Evolutionary conservation across 768 basidiomycete genomes (phyloP).

Genomic region (Suillus weaverae): DNA sequence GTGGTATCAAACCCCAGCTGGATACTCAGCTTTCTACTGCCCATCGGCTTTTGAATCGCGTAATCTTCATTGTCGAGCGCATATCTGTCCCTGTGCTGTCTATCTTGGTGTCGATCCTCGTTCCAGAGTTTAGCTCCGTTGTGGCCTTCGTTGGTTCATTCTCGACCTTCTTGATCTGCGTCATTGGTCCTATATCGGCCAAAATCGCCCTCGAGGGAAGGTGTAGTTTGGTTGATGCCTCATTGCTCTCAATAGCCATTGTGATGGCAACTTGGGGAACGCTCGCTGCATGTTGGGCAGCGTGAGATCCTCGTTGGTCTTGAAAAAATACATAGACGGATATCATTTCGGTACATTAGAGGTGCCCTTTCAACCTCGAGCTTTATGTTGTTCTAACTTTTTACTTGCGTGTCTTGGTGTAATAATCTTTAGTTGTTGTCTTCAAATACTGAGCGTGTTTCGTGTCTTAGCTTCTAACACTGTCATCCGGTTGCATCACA

Average conservation of each 20-base stretch:
- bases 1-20: conserved; percentile 28
- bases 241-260: conserved; percentile 50
- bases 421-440: too few relatives aligned
- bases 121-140: conserved; percentile 79
- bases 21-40: conserved; percentile 13
- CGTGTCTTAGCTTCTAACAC: too few relatives aligned
- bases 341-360: too few relatives aligned
- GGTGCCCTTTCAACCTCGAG: not conserved
- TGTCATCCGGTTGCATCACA: not conserved
- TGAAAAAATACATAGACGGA: not conserved
- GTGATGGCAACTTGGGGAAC: conserved; percentile 83
- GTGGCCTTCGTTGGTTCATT: conserved; percentile 95
- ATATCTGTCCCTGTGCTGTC: conserved; percentile 56
- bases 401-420: not conserved
- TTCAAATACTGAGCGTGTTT: too few relatives aligned
- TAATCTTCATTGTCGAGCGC: conserved; percentile 54
- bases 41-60: conserved; percentile 31
- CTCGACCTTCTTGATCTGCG: conserved; percentile 72
- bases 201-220: conserved; percentile 58
- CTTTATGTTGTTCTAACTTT: not conserved
- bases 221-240: conserved; percentile 52
- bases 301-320: conserved; percentile 12
- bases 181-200: conserved; percentile 75
- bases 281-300: conserved; percentile 54
- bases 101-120: conserved; percentile 66